These are phyloP conservation scores for Naganishia onofrii DNA, from an alignment of 768 basidiomycete genomes.

Conservation along the genomic window DNA sequence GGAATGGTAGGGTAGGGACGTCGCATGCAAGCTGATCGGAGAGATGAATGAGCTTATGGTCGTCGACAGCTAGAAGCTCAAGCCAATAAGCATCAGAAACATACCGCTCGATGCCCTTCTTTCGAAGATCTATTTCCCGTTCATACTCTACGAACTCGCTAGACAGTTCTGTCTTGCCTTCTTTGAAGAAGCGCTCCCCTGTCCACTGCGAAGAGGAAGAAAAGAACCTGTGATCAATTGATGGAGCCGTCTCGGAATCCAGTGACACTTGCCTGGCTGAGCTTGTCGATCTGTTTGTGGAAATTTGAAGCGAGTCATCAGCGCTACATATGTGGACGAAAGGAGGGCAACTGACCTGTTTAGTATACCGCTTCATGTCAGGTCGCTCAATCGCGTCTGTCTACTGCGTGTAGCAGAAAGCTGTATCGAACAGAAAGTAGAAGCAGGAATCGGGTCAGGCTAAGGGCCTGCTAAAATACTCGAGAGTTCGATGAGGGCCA, in stretches of 20 bases:
- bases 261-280: conserved; percentile 1
- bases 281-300: conserved; percentile 2
- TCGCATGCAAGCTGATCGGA: conserved; percentile 63
- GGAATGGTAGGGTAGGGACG: conserved; percentile 69
- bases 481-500: no score
- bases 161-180: conserved; percentile 73
- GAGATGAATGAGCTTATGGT: not conserved
- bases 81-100: conserved; percentile 44
- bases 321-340: not conserved
- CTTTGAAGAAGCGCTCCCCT: conserved; percentile 78
- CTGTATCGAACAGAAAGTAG: no score
- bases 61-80: not conserved
- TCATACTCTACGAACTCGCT: conserved; percentile 80
- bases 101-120: conserved; percentile 69
- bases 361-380: conserved; percentile 15
- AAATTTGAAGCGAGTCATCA: not conserved
- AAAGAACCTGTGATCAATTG: not conserved
- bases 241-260: not conserved
- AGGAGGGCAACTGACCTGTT: conserved; percentile 19
- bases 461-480: no score
- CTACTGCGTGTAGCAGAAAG: not conserved
- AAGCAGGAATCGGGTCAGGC: no score
- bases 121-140: conserved; percentile 75
- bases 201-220: conserved; percentile 63
- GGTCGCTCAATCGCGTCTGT: not conserved